Base-by-base conservation (phyloP, 2,329 filamentous ascomycete genomes). In the Ophiocordyceps robertsii region DNA sequence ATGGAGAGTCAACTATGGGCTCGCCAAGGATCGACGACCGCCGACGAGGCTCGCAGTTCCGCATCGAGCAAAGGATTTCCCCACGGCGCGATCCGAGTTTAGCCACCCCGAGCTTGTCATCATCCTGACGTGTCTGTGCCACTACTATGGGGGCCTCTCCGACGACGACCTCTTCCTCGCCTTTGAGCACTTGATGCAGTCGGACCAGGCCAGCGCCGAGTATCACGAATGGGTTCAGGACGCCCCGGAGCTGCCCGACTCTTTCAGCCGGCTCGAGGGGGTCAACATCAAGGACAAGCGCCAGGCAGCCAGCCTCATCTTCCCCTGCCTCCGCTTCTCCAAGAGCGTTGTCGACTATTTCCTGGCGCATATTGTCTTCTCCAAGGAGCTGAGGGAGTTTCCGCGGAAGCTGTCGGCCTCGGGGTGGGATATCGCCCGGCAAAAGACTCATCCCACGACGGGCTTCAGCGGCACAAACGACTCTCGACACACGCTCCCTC, bases 381-480 rank as follows among this genome's bases (percentile, higher is more conserved):
- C 77, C 0, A 73, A 65, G 37, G 69, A 78, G 16, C 68, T 75
- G 50, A 75, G 69, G 29, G 72, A 81, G 45, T 84, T 81, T 39
- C 68, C 70, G 0, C 44, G 65, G 9, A 83, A 82, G 44, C 56
- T 84, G 0, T 75, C 72, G 0, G 66, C 75, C 0, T 84, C 78
- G 0, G 79, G 77, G 0, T 84, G 80, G 80, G 77, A 84, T 48
- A 61, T 83, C 29, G 73, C 62, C 2, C 49, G 56, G 19, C 37
- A 43, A 12, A 76, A 68, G 42, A 11, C 27, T 0, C 58, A 72
- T 29, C 64, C 68, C 0, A 75, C 68, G 0, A 77, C 73, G 0
- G 81, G 80, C 0, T 84, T 84, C 51, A 80, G 75, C 44, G 80
- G 80, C 0, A 85, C 80, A 0, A 78, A 75, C 27, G 80, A 84